Conservation (phyloP, 768 basidiomycete species). For the Serpula lacrymans region DNA sequence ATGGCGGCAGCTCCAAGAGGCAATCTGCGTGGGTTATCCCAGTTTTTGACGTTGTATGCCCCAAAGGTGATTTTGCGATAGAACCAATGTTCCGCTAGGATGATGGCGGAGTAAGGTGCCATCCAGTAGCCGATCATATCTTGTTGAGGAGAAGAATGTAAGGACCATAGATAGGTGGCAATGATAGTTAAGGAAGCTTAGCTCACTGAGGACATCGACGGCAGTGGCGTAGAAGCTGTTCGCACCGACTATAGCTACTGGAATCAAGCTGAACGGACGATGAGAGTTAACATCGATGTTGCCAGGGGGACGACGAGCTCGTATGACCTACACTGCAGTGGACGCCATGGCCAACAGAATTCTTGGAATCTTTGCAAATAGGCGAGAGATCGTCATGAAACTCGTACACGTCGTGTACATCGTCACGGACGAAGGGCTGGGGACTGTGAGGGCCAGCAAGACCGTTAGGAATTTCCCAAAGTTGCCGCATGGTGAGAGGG, state of each 20-base stretch:
- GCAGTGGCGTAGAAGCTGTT: slow-evolving; percentile 56
- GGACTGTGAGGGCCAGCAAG: slow-evolving; percentile 62
- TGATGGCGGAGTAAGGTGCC: slow-evolving; percentile 46
- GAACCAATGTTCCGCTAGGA: slow-evolving; percentile 57
- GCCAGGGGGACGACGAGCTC: background rate
- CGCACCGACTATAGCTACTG: slow-evolving; percentile 56
- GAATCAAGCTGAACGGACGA: slow-evolving; percentile 51
- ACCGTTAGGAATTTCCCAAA: slow-evolving; percentile 64
- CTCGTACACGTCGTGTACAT: slow-evolving; percentile 60
- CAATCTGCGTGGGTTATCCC: slow-evolving; percentile 45
- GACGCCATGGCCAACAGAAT: slow-evolving; percentile 59
- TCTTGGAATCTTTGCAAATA: slow-evolving; percentile 50
- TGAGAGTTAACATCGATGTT: slow-evolving; percentile 1
- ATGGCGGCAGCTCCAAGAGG: slow-evolving; percentile 37
- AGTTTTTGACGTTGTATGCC: slow-evolving; percentile 44
- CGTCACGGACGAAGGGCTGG: slow-evolving; percentile 70
- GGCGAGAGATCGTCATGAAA: slow-evolving; percentile 47
- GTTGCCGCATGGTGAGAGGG: slow-evolving; percentile 48
- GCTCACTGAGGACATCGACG: slow-evolving; percentile 56
- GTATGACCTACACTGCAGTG: slow-evolving; percentile 53
- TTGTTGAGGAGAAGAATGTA: background rate
- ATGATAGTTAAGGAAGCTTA: slow-evolving; percentile 10
- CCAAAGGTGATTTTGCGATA: slow-evolving; percentile 44
- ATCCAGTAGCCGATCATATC: slow-evolving; percentile 41
- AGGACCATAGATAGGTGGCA: background rate